phyloP scores from a whole-genome alignment of 768 basidiomycete species.

The Amanita pseudoporphyria region DNA sequence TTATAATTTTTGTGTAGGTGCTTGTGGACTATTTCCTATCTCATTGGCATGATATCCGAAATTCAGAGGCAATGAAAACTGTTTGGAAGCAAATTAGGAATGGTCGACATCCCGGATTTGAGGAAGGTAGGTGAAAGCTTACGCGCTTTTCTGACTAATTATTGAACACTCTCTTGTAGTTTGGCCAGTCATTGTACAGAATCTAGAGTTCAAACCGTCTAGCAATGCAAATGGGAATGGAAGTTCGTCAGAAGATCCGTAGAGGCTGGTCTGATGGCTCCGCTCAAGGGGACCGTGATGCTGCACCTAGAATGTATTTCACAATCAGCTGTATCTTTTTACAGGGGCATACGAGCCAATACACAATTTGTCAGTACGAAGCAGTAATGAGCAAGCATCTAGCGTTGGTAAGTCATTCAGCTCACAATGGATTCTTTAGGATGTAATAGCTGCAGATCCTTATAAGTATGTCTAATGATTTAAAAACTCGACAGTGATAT shows the following conservation, averaged over 20 bases:
- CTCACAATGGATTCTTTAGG: too few species aligned
- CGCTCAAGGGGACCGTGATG: not conserved
- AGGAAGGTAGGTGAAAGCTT: constrained; percentile 46
- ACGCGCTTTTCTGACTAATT: not conserved
- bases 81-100: constrained; percentile 82
- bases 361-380: too few species aligned
- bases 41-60: constrained; percentile 76
- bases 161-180: constrained; percentile 25
- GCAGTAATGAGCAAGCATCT: too few species aligned
- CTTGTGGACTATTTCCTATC: constrained; percentile 73
- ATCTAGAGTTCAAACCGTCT: constrained; percentile 49
- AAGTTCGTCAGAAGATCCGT: constrained; percentile 9
- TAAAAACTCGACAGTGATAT: too few species aligned
- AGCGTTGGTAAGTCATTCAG: too few species aligned
- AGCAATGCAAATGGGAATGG: constrained; percentile 8
- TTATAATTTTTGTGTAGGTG: constrained; percentile 36
- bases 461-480: too few species aligned
- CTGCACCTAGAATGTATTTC: not conserved
- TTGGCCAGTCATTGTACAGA: constrained; percentile 58
- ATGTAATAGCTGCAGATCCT: too few species aligned
- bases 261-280: not conserved
- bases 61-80: constrained; percentile 73
- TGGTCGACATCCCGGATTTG: constrained; percentile 81
- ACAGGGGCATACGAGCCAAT: not conserved
- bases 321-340: not conserved